A percentile compares a stretch with the other conserved stretches of the same genome.
These are phyloP conservation scores for Teratosphaeria epicoccoides DNA, from an alignment of 2,329 filamentous ascomycete genomes.

Conservation along the genomic window DNA sequence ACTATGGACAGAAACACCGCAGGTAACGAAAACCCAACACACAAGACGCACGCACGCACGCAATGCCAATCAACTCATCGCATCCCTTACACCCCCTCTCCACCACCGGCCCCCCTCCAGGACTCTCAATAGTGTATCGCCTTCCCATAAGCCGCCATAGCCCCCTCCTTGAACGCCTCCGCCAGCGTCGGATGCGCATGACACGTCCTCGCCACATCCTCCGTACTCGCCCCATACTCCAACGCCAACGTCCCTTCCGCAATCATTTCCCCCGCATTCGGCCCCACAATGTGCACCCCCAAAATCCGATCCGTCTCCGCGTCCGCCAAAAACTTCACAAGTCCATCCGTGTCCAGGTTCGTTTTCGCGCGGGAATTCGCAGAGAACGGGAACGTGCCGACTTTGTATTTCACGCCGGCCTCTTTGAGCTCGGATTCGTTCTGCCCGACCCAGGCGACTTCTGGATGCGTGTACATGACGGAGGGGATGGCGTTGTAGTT, in stretches of 20 bases:
- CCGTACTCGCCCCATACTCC: constrained; percentile 90
- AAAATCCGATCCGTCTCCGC: constrained; percentile 92
- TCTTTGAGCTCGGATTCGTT: constrained; percentile 93
- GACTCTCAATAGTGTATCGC: constrained; percentile 75
- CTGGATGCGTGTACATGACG: constrained; percentile 99
- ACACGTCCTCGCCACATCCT: constrained; percentile 89
- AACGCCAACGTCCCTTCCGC: constrained; percentile 90
- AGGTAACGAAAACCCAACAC: neutral
- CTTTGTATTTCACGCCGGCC: constrained; percentile 78
- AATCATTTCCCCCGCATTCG: constrained; percentile 98
- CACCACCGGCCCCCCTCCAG: neutral
- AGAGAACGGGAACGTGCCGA: constrained; percentile 91
- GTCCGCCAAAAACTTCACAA: constrained; percentile 95
- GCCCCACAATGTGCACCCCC: constrained; percentile 90
- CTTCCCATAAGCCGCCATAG: constrained; percentile 93
- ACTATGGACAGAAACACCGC: neutral
- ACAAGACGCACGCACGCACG: neutral
- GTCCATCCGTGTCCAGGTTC: constrained; percentile 87
- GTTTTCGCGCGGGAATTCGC: constrained; percentile 99
- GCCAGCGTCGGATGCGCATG: constrained; percentile 93
- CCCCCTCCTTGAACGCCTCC: constrained; percentile 98
- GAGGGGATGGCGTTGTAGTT: constrained; percentile 97
- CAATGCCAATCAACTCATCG: neutral
- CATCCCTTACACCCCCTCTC: neutral
- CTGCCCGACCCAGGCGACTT: constrained; percentile 97